A percentile compares a stretch with the other conserved stretches of the same genome.
phyloP scores from a whole-genome alignment of 192 early-diverging fungal genomes.

The Entrophospora sp. region DNA sequence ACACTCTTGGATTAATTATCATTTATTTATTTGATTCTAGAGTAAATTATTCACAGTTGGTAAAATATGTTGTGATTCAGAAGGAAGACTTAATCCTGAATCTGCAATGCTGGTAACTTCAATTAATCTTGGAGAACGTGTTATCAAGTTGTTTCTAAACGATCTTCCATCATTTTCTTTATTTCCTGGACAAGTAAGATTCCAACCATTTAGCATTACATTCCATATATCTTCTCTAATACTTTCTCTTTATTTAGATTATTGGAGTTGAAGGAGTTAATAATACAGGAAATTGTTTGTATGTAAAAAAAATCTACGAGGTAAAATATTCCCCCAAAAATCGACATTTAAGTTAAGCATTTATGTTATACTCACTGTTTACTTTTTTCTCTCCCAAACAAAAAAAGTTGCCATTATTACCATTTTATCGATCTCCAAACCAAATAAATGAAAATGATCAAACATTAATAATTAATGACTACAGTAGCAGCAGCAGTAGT shows the following conservation, averaged over 20 bases:
- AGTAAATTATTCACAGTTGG: conserved; percentile 61
- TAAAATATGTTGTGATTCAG: conserved; percentile 65
- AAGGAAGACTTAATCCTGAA: conserved; percentile 55
- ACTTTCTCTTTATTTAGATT: neutral
- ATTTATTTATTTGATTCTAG: conserved; percentile 49
- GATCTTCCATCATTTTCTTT: conserved; percentile 54
- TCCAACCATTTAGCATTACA: neutral
- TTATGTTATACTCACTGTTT: neutral
- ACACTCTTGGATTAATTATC: neutral
- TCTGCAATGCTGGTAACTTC: conserved; percentile 80
- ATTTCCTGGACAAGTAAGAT: conserved; percentile 81
- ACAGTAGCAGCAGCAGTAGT: too few relatives aligned
- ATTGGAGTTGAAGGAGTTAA: neutral
- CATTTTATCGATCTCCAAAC: neutral
- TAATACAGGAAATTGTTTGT: neutral
- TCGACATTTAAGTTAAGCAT: neutral
- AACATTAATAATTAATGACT: too few relatives aligned
- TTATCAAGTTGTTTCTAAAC: conserved; percentile 57
- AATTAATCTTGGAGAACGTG: conserved; percentile 59
- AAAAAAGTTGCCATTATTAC: neutral
- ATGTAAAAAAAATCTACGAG: conserved; percentile 8
- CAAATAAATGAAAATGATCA: neutral
- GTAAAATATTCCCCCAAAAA: neutral
- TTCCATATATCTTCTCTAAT: neutral
- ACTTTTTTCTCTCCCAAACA: too few relatives aligned